Percentiles rank a stretch among this genome's conserved stretches.
Evolutionary conservation across 2,329 filamentous ascomycete species (phyloP).

Genomic region (Cytospora paraplurivora): DNA sequence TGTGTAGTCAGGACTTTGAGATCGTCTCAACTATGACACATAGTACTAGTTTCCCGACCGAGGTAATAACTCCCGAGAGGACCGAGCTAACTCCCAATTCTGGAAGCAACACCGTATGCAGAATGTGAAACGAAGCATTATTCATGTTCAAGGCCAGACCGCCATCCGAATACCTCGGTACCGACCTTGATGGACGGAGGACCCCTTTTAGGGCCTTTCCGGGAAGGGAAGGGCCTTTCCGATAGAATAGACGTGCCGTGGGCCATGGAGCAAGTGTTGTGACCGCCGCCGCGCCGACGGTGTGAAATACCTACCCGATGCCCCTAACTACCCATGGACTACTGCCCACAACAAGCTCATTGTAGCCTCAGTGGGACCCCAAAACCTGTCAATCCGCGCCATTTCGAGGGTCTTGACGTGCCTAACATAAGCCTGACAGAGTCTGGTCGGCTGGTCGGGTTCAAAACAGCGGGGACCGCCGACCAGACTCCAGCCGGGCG

Average conservation of each 20-base stretch:
- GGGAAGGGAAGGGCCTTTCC: not conserved
- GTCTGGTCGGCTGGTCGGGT: conserved; percentile 2
- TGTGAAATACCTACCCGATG: too few relatives aligned
- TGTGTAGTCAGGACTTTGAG: too few relatives aligned
- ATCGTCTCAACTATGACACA: too few relatives aligned
- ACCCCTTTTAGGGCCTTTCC: not conserved
- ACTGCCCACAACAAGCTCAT: not conserved
- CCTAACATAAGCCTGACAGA: conserved; percentile 1
- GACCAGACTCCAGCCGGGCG: conserved; percentile 13
- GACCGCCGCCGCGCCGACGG: not conserved
- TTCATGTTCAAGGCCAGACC: not conserved
- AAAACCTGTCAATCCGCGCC: not conserved
- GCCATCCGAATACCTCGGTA: not conserved
- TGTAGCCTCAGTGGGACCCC: not conserved
- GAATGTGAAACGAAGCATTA: not conserved
- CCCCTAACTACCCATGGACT: too few relatives aligned
- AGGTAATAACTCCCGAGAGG: too few relatives aligned
- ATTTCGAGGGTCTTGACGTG: conserved; percentile 13
- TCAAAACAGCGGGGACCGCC: conserved; percentile 7
- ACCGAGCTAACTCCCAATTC: not conserved
- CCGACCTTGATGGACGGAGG: not conserved
- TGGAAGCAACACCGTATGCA: not conserved
- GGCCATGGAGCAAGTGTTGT: not conserved
- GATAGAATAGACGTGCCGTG: not conserved
- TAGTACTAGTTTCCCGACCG: too few relatives aligned